Evolutionary conservation across 2,329 filamentous ascomycete species (phyloP), one percentile per base, ranked within the genome.

Genomic region (Botrytis paeoniae): DNA sequence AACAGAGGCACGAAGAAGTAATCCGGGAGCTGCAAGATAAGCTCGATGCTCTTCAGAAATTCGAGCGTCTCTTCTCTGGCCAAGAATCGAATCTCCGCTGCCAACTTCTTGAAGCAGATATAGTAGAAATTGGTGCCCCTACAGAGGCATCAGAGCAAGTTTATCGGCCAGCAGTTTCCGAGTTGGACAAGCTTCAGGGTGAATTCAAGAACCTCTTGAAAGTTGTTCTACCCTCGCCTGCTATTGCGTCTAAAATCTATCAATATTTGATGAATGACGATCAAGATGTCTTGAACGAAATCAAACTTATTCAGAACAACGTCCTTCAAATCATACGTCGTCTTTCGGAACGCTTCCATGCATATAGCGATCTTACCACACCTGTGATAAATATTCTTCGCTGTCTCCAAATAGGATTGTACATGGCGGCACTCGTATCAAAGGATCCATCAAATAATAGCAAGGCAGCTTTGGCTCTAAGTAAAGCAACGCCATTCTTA

Each of bases 281-380:
- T 71, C 84, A 86, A 74, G 89, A 88, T 71, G 37, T 63, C 6
- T 57, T 78, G 25, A 76, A 83, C 70, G 82, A 82, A 74, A 78
- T 84, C 35, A 78, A 80, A 43, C 79, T 86, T 22, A 75, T 87
- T 45, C 85, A 85, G 68, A 83, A 85, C 54, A 90, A 90, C 73
- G 83, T 96, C n/a, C 83, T 85, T 10, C 89, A 92, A 75, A 88
- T 97, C 57, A 88, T 92, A 68, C 84, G 87, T 71, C 89, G 95
- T 62, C 86, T 99, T 12, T 87, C 86, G 2, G 85, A 88, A 43
- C 86, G 89, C 51, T 97, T 94, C 79, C 87, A 90, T 57, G 89
- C 90, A 22, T 98, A 98, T 78, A 93, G 94, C 74, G 96, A 99
- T 79, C 89, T 98, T 77, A 93, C 92, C 0, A 86, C 88, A 62